Base-by-base conservation (phyloP, 805 yeast genomes). In the Candida bentonensis region DNA sequence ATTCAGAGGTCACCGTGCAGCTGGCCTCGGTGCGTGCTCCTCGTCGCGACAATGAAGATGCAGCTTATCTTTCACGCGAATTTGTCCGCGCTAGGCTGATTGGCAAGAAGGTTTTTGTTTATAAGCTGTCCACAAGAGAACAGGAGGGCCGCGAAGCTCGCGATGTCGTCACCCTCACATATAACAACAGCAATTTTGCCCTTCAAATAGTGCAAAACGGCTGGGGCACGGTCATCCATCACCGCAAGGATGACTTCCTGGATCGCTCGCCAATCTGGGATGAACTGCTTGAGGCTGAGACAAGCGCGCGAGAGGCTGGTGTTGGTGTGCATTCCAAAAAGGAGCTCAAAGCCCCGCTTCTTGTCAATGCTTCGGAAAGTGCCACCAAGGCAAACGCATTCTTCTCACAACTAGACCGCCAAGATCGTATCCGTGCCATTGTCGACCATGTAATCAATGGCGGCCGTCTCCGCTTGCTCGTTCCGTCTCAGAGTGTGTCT, bases 181-280 rank as follows among this genome's bases (percentile, higher is more conserved):
- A 67, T 26, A 77, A 73, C 43, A 75, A 74, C 28, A 62, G 64
- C 39, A 83, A 83, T 55, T 65, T 85, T 30, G 74, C 84, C 4
- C 74, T 76, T 51, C 52, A 65, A 25, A 58, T 85, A 43, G 81
- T 85, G 17, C 60, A 68, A 23, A 68, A 64, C 47, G 95, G 95
- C 4, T 76, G 66, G 60, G 94, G 88, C 15, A 65, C 80, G n/a
- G 94, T 84, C 21, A 70, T 82, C 46, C 76, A 76, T 57, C 94
- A 83, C 63, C 77, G 79, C 57, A 79, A 79, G 61, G 84, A 80
- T 47, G 82, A 79, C 40, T 63, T 70, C 11, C 69, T 70, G 33
- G 84, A 78, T 54, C 70, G 84, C 52, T 77, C 92, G 2, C 70
- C 77, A 25, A 72, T 76, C 52, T 84, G 94, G 89, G 95, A 85